Base-by-base conservation (phyloP, 2,329 filamentous ascomycete species). In the Sarocladiaceae sp. region DNA sequence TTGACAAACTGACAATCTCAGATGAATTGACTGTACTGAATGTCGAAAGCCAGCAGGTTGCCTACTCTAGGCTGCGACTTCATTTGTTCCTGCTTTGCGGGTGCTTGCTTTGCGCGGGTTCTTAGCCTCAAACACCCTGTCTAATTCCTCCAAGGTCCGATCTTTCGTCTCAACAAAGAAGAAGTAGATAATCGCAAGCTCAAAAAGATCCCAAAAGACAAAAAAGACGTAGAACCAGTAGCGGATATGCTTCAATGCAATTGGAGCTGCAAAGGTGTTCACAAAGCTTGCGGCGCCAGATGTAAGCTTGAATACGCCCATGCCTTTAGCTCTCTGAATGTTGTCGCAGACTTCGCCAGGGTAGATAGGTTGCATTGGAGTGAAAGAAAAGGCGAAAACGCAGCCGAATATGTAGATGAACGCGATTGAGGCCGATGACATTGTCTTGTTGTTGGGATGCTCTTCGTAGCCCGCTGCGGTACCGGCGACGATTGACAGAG, bases 331-430 rank as follows among this genome's bases (percentile, higher is more conserved):
- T 27, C 63, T 58, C 57, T 64, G 65, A 39, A 57, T 58, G 32
- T 62, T 65, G 23, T 59, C 62, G 19, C 64, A 57, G 3, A 65
- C 61, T 45, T 66, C 63, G 2, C 59, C 61, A 9, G 60, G 58
- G 47, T 65, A 65, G 29, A 65, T 62, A 6, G 58, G 56, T 33
- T 65, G 61, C 56, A 66, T 63, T 12, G 60, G 61, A 1, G 61
- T 65, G 42, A 57, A 60, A 2, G 71, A 44, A 5, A 16, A 34
- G 7, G 47, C 44, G 48, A 61, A 65, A 12, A 59, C 49, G 23
- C 59, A 61, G 5, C 63, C 62, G 46, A 65, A 64, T 5, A 59
- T 31, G 33, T 64, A 65, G 19, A 65, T 64, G 50, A 63, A 65
- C 2, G 59, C 57, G 20, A 66, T 64, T 6, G 57, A 55, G 33